Conservation (phyloP, 768 basidiomycete genomes). For the Suillus weaverae region DNA sequence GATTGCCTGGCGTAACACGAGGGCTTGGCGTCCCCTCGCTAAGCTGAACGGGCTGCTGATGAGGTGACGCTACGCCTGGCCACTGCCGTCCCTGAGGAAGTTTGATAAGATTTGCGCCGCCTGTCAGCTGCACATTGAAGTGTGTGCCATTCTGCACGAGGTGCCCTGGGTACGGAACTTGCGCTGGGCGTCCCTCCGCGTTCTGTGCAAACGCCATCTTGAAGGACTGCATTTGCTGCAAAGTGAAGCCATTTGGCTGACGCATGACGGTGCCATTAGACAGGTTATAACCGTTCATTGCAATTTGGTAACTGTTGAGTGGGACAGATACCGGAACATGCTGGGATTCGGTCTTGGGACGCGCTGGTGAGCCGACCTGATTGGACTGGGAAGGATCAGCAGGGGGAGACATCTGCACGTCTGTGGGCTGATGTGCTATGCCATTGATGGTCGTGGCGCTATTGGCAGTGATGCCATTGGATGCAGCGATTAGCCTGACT, state of each 20-base stretch:
- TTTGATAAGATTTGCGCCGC: conserved; percentile 32
- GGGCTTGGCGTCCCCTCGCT: conserved; percentile 38
- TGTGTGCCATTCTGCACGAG: conserved; percentile 28
- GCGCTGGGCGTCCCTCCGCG: conserved; percentile 38
- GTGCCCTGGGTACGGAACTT: conserved; percentile 31
- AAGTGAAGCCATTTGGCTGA: conserved; percentile 43
- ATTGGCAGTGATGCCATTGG: conserved; percentile 26
- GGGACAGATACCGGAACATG: conserved; percentile 39
- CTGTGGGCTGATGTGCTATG: conserved; percentile 26
- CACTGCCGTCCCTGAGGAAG: conserved; percentile 41
- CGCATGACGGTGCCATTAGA: conserved; percentile 37
- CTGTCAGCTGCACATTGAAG: conserved; percentile 29
- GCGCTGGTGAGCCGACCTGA: conserved; percentile 38
- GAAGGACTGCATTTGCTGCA: conserved; percentile 61
- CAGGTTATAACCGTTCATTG: conserved; percentile 39
- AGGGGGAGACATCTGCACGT: conserved; percentile 12
- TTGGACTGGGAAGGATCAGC: conserved; percentile 25
- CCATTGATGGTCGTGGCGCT: conserved; percentile 31
- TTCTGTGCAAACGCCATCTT: conserved; percentile 54
- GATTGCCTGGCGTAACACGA: conserved; percentile 36
- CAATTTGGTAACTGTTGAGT: conserved; percentile 50
- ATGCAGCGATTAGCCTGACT: conserved; percentile 17
- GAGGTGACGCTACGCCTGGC: conserved; percentile 28
- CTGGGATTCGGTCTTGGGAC: conserved; percentile 50
- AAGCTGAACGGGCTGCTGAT: conserved; percentile 25